phyloP scores from a whole-genome alignment of 2,329 filamentous ascomycete species.

The Alternaria triticimaculans region DNA sequence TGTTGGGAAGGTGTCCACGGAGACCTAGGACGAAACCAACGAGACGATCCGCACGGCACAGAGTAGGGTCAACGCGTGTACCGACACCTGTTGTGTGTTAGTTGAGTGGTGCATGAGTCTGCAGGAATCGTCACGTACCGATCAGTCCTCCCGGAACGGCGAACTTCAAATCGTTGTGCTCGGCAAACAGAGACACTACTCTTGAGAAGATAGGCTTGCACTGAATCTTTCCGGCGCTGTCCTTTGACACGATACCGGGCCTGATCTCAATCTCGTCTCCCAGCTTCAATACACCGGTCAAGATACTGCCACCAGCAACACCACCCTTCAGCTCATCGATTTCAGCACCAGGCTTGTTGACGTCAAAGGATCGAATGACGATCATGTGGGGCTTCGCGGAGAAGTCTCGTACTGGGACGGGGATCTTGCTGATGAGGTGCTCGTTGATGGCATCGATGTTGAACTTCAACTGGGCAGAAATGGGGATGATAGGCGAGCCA shows the following conservation, averaged over 20 bases:
- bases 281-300: conserved; percentile 95
- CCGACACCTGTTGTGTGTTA: conserved; percentile 71
- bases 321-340: conserved; percentile 98
- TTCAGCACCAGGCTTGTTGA: conserved; percentile 99
- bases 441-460: conserved; percentile 99
- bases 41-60: conserved; percentile 98
- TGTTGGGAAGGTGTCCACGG: conserved; percentile 90
- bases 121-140: conserved; percentile 49
- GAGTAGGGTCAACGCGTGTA: conserved; percentile 94
- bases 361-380: conserved; percentile 97
- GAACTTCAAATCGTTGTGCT: conserved; percentile 98
- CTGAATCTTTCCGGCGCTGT: conserved; percentile 90
- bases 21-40: conserved; percentile 97
- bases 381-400: conserved; percentile 95
- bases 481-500: conserved; percentile 93
- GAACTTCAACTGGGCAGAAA: conserved; percentile 97
- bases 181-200: conserved; percentile 93
- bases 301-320: conserved; percentile 95
- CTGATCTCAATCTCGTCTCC: conserved; percentile 98
- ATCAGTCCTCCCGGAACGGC: conserved; percentile 97
- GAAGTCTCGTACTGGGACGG: conserved; percentile 90
- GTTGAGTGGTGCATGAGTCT: background rate
- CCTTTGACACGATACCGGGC: conserved; percentile 96
- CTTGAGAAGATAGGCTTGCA: conserved; percentile 97
- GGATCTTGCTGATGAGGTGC: conserved; percentile 92